These are phyloP conservation scores for Aspergillus nidulans DNA, from an alignment of 495 filamentous ascomycete species.

Conservation along the genomic window DNA sequence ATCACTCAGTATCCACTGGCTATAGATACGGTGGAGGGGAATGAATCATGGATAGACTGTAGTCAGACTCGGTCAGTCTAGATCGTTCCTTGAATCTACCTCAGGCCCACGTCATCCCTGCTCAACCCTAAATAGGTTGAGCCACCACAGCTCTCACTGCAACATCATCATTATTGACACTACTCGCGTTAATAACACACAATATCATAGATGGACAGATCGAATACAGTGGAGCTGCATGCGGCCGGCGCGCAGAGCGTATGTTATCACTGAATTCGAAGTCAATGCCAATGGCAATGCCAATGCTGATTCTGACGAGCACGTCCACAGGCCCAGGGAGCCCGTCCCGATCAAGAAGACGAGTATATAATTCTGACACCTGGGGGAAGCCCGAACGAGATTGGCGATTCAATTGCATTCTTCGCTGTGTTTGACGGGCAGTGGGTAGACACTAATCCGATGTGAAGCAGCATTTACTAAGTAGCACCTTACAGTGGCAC, in stretches of 20 bases:
- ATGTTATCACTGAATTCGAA: not conserved
- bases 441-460: constrained; percentile 19
- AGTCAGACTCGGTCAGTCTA: no score
- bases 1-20: not conserved
- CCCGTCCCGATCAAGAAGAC: not conserved
- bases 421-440: constrained; percentile 43
- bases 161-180: no score
- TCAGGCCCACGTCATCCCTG: not conserved
- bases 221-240: not conserved
- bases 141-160: no score
- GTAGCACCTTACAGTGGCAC: constrained; percentile 25
- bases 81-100: not conserved
- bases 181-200: not conserved
- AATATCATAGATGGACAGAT: not conserved
- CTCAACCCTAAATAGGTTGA: not conserved
- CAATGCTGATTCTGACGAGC: not conserved
- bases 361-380: not conserved
- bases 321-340: not conserved
- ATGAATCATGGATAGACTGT: no score
- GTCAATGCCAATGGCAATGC: no score
- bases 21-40: no score
- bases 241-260: not conserved
- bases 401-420: constrained; percentile 28
- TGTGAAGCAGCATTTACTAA: not conserved
- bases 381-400: not conserved